Percentiles rank a stretch among this genome's conserved stretches.
These are phyloP conservation scores for Ascomycota sp. DNA, from an alignment of 2,329 filamentous ascomycete genomes.

Conservation along the genomic window DNA sequence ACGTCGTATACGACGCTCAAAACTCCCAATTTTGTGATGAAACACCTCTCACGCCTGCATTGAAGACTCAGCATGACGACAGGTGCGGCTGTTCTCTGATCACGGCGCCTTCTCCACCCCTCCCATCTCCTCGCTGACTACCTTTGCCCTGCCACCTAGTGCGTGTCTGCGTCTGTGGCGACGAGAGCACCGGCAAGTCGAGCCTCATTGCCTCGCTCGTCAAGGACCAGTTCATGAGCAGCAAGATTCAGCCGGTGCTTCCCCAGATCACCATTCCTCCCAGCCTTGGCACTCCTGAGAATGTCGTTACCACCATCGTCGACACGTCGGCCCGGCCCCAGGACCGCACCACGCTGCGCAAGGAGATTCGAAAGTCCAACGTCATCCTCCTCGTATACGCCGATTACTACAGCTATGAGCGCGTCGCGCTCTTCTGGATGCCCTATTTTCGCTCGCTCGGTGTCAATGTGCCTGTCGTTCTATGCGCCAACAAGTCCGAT, in stretches of 20 bases:
- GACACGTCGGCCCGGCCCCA: slow-evolving; percentile 92
- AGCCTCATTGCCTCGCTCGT: slow-evolving; percentile 88
- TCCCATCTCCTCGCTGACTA: slow-evolving; percentile 1
- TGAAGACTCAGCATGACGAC: slow-evolving; percentile 7
- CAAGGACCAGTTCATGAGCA: slow-evolving; percentile 89
- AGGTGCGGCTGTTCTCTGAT: slow-evolving; percentile 5
- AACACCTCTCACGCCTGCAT: not conserved
- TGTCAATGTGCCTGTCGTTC: slow-evolving; percentile 93
- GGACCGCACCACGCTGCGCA: slow-evolving; percentile 72
- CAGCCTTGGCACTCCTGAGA: slow-evolving; percentile 80
- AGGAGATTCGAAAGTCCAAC: slow-evolving; percentile 91
- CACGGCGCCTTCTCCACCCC: too few species aligned
- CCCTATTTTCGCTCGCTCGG: slow-evolving; percentile 92
- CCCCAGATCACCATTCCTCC: slow-evolving; percentile 91
- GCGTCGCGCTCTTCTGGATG: slow-evolving; percentile 95
- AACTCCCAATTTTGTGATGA: too few species aligned
- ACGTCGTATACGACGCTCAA: too few species aligned
- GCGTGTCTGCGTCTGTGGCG: slow-evolving; percentile 87
- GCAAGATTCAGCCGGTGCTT: slow-evolving; percentile 85
- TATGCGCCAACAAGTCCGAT: slow-evolving; percentile 97
- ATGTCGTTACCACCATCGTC: slow-evolving; percentile 92
- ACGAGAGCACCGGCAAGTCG: slow-evolving; percentile 88
- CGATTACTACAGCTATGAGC: slow-evolving; percentile 97
- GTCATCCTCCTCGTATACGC: slow-evolving; percentile 94
- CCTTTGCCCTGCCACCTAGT: slow-evolving; percentile 22